Base-by-base conservation (phyloP, 2,329 filamentous ascomycete species). In the Pochonia chlamydosporia region DNA sequence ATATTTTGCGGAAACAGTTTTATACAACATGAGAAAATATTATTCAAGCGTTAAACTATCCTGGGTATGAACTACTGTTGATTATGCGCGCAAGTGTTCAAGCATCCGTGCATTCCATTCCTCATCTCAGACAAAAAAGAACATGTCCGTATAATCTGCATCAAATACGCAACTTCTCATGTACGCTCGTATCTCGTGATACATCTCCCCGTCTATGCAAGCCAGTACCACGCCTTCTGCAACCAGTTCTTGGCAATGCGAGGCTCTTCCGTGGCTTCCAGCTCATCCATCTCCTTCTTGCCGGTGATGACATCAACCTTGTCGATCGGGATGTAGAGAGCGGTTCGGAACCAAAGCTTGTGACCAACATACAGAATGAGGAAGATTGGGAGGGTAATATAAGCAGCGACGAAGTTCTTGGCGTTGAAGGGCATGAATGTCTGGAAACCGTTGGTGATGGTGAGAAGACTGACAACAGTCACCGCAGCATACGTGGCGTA, bases 381-480 rank as follows among this genome's bases (percentile, higher is more conserved):
- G 62, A 87, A 86, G 54, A 75, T 77, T 40, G 73, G 82, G 1
- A 85, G 68, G 9, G 73, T 84, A 57, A 87, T 72, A 56, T 83
- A 89, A 56, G 67, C 74, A 0, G 79, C 77, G n/a, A 84, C 50
- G 57, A 93, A 93, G 56, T 73, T 72, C 5, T 74, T 70, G 0
- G 74, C 76, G 14, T 72, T 76, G 77, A 82, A 92, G 24, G 81
- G 78, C 61, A 84, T 85, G 61, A 92, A 91, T 13, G 85, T 78
- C 30, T 82, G 77, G 65, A 90, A 92, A 1, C 86, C 87, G 56
- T 89, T 89, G 55, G 87, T 83, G 3, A 91, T 65, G 1, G 76
- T 79, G n/a, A 91, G 70, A 23, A 88, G 65, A 3, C 64, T 60
- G 45, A 89, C 75, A 21, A 81, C 59, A 14, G 76, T 60, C 2